Evolutionary conservation across 345 rosid genomes (phyloP).

Genomic region (Salix arbutifolia): DNA sequence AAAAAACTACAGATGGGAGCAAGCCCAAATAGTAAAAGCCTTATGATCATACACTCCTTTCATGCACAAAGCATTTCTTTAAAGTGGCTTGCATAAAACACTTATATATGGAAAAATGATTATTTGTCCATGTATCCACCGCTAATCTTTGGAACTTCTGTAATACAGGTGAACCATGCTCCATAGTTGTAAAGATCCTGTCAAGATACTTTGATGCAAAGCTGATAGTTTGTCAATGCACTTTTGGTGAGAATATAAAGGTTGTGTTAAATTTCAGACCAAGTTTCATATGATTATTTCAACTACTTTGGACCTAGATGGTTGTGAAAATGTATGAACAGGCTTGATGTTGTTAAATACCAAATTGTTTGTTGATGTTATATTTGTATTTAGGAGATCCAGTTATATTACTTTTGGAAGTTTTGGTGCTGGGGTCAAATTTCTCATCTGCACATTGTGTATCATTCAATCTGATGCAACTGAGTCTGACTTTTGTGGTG

Average conservation of each 20-base stretch:
- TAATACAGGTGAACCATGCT: constrained; percentile 39
- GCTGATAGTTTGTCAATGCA: constrained; percentile 65
- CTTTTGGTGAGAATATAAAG: constrained; percentile 39
- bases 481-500: not conserved
- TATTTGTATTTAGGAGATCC: too few relatives aligned
- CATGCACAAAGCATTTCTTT: not conserved
- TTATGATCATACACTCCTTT: not conserved
- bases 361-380: too few relatives aligned
- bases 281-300: not conserved
- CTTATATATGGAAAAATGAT: too few relatives aligned
- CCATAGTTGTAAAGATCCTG: constrained; percentile 41
- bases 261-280: constrained; percentile 30
- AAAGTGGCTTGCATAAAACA: not conserved
- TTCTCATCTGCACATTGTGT: too few relatives aligned
- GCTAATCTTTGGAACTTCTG: constrained; percentile 12
- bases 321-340: not conserved
- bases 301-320: not conserved
- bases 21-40: constrained; percentile 32
- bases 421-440: too few relatives aligned
- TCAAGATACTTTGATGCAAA: constrained; percentile 77
- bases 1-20: constrained; percentile 40
- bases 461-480: too few relatives aligned
- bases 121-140: not conserved
- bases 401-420: too few relatives aligned
- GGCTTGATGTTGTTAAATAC: not conserved